phyloP scores from a whole-genome alignment of 2,329 filamentous ascomycete species.

The Aspergillus oerlinghausenensis region DNA sequence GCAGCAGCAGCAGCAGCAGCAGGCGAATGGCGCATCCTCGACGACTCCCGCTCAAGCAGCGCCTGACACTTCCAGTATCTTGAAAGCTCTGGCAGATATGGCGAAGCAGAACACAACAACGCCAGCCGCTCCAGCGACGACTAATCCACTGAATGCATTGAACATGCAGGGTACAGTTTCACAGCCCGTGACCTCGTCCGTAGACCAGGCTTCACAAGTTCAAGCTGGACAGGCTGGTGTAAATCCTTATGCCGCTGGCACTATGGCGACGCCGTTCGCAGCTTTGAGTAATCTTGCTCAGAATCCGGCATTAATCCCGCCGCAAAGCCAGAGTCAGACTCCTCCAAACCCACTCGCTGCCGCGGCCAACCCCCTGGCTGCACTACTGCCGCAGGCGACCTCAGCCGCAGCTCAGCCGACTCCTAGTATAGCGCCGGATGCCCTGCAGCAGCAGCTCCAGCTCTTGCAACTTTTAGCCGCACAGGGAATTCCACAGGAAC shows the following conservation, averaged over 20 bases:
- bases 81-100: constrained; percentile 76
- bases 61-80: constrained; percentile 61
- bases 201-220: constrained; percentile 42
- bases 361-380: constrained; percentile 38
- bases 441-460: constrained; percentile 65
- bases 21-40: constrained; percentile 20
- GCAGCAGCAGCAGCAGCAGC: constrained; percentile 29
- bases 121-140: constrained; percentile 36
- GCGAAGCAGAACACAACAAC: constrained; percentile 65
- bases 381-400: constrained; percentile 38
- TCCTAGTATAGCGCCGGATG: constrained; percentile 38
- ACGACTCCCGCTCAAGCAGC: constrained; percentile 29
- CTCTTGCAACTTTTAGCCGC: constrained; percentile 71
- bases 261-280: constrained; percentile 47
- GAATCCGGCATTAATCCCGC: constrained; percentile 32
- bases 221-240: constrained; percentile 51
- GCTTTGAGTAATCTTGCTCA: constrained; percentile 39
- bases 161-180: constrained; percentile 42
- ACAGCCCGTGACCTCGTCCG: constrained; percentile 38
- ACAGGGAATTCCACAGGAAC: constrained; percentile 71
- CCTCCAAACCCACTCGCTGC: constrained; percentile 40
- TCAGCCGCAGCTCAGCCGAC: constrained; percentile 25
- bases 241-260: constrained; percentile 49
- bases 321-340: constrained; percentile 38
- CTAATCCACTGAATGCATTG: constrained; percentile 48